Conservation (phyloP, 2,329 filamentous ascomycete genomes). For the Pseudogymnoascus sp. region DNA sequence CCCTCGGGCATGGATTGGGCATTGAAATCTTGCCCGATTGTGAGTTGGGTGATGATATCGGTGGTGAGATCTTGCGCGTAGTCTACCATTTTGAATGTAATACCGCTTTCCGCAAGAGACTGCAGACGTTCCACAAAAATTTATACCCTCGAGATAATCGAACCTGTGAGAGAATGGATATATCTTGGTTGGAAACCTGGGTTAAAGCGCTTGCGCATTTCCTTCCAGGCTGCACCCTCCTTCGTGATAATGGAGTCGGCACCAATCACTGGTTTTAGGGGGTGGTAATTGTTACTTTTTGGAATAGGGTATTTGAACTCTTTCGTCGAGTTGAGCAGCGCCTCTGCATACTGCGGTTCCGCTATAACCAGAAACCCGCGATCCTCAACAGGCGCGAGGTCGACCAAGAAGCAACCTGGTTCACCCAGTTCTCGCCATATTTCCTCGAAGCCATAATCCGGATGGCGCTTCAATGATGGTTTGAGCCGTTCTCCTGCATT, state of each 20-base stretch:
- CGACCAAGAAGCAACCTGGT: background rate
- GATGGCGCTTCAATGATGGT: background rate
- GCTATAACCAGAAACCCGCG: background rate
- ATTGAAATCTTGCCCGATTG: conserved; percentile 17
- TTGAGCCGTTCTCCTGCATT: background rate
- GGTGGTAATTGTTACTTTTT: background rate
- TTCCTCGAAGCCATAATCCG: background rate
- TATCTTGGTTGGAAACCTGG: conserved; percentile 18
- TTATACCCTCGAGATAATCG: conserved; percentile 17
- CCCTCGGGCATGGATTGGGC: conserved; percentile 16
- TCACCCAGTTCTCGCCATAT: background rate
- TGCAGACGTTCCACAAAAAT: conserved; percentile 14
- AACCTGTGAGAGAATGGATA: conserved; percentile 16
- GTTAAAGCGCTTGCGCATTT: conserved; percentile 20
- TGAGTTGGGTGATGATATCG: conserved; percentile 18
- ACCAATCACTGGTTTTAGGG: background rate
- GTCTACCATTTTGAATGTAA: conserved; percentile 14
- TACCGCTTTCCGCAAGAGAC: conserved; percentile 8
- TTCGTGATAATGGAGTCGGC: background rate
- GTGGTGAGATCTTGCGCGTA: conserved; percentile 13
- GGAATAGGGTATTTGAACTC: background rate
- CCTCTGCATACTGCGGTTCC: background rate
- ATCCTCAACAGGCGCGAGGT: background rate
- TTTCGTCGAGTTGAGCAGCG: background rate
- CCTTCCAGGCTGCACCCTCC: conserved; percentile 22